These are phyloP conservation scores for Trypethelium eluteriae DNA, from an alignment of 495 filamentous ascomycete genomes.

Conservation along the genomic window DNA sequence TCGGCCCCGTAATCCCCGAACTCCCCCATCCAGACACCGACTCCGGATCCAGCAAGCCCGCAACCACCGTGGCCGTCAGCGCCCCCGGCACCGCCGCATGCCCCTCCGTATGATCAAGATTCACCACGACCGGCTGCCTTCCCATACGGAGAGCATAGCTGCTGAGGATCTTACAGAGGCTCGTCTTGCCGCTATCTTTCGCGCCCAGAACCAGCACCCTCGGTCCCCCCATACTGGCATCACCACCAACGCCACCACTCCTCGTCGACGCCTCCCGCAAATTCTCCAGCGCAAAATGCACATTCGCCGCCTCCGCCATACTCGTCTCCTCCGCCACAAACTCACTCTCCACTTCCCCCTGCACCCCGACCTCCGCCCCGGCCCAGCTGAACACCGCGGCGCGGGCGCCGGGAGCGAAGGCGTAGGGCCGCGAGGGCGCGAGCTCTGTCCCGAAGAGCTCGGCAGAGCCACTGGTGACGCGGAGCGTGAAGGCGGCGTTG, in stretches of 20 bases:
- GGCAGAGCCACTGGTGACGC: constrained; percentile 73
- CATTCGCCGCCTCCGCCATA: constrained; percentile 72
- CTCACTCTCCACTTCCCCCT: constrained; percentile 56
- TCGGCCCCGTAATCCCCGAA: constrained; percentile 88
- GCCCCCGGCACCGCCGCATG: constrained; percentile 80
- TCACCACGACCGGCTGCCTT: constrained; percentile 73
- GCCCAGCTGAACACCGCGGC: constrained; percentile 85
- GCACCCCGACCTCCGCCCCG: constrained; percentile 76
- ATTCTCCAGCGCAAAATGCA: constrained; percentile 76
- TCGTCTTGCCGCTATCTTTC: constrained; percentile 23
- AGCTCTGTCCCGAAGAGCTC: constrained; percentile 97
- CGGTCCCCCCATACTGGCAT: constrained; percentile 28
- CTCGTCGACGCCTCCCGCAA: constrained; percentile 27
- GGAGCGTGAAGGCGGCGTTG: constrained; percentile 19
- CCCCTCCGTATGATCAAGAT: constrained; percentile 65
- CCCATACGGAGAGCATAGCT: constrained; percentile 72
- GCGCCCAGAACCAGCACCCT: constrained; percentile 27
- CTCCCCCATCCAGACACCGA: constrained; percentile 78
- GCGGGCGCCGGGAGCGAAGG: constrained; percentile 66
- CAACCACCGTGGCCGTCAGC: constrained; percentile 79
- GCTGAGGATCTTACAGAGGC: constrained; percentile 49
- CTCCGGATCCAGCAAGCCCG: constrained; percentile 77
- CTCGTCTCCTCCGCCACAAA: constrained; percentile 81
- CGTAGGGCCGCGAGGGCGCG: constrained; percentile 69
- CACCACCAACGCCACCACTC: no score